These are phyloP conservation scores for Thelonectria discophora DNA, from an alignment of 2,329 filamentous ascomycete species.

Conservation along the genomic window DNA sequence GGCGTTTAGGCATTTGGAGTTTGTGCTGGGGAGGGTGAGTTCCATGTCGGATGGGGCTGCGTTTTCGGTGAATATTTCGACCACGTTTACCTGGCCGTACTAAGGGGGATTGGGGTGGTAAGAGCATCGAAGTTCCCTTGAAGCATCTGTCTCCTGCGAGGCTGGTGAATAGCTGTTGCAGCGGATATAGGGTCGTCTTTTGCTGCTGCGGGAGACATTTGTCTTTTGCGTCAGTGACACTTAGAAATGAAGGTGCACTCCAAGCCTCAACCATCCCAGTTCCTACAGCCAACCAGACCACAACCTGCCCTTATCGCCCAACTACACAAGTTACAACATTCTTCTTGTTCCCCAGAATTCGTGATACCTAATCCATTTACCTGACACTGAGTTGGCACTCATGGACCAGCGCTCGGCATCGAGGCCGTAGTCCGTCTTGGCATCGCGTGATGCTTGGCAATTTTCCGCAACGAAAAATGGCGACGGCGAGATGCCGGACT, in stretches of 20 bases:
- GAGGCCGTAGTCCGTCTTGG: constrained; percentile 18
- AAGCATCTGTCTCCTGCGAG: too few relatives aligned
- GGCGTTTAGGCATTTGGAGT: constrained; percentile 77
- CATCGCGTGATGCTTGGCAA: constrained; percentile 26
- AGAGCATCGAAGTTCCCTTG: too few relatives aligned
- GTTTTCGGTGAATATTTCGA: background rate
- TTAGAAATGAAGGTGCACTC: too few relatives aligned
- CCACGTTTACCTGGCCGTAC: background rate
- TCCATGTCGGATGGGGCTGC: constrained; percentile 39
- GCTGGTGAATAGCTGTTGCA: too few relatives aligned
- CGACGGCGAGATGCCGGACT: background rate
- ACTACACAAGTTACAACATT: too few relatives aligned
- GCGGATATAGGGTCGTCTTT: too few relatives aligned
- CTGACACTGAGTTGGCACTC: background rate
- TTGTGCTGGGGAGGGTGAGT: constrained; percentile 74
- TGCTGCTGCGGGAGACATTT: too few relatives aligned
- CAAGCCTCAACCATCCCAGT: too few relatives aligned
- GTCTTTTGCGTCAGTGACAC: too few relatives aligned
- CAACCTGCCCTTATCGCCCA: too few relatives aligned
- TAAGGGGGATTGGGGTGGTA: background rate
- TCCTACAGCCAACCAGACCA: too few relatives aligned
- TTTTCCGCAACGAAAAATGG: constrained; percentile 1
- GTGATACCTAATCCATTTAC: background rate
- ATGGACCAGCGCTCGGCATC: background rate
- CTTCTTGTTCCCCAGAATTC: too few relatives aligned